Percentiles rank a stretch among this genome's conserved stretches.
Evolutionary conservation across 169 alveolate genomes (phyloP).

Genomic region (Besnoitia besnoiti): DNA sequence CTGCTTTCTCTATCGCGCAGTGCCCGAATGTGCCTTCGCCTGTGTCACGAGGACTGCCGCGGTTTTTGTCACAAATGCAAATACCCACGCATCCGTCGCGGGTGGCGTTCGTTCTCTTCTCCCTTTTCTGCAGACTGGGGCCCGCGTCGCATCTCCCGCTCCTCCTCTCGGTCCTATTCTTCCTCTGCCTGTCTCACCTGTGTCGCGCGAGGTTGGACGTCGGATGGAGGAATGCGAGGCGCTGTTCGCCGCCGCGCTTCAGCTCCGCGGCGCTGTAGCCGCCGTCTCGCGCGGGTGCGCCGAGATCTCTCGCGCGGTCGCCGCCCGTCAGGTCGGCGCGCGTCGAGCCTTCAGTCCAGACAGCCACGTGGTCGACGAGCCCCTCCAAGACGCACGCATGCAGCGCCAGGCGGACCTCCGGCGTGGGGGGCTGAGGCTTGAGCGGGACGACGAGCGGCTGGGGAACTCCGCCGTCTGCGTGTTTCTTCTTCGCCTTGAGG

Average conservation of each 20-base stretch:
- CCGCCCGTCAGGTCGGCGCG: conserved; percentile 29
- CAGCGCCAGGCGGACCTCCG: conserved; percentile 6
- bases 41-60: too few relatives aligned
- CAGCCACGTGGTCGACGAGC: conserved; percentile 59
- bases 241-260: conserved; percentile 25
- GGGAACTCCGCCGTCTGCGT: not conserved
- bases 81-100: too few relatives aligned
- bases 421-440: conserved; percentile 24
- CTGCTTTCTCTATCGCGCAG: too few relatives aligned
- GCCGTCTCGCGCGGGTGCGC: too few relatives aligned
- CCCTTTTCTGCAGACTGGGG: too few relatives aligned
- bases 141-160: too few relatives aligned
- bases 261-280: conserved; percentile 61
- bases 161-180: too few relatives aligned
- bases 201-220: conserved; percentile 47
- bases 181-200: not conserved
- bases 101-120: too few relatives aligned
- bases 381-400: conserved; percentile 56
- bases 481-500: not conserved
- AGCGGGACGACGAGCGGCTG: conserved; percentile 24
- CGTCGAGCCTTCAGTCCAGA: conserved; percentile 37
- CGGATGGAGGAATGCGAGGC: conserved; percentile 45
- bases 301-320: conserved; percentile 38
- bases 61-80: too few relatives aligned
- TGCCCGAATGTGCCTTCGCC: too few relatives aligned